Base-by-base conservation (phyloP, 495 filamentous ascomycete species). In the Extremus antarcticus region DNA sequence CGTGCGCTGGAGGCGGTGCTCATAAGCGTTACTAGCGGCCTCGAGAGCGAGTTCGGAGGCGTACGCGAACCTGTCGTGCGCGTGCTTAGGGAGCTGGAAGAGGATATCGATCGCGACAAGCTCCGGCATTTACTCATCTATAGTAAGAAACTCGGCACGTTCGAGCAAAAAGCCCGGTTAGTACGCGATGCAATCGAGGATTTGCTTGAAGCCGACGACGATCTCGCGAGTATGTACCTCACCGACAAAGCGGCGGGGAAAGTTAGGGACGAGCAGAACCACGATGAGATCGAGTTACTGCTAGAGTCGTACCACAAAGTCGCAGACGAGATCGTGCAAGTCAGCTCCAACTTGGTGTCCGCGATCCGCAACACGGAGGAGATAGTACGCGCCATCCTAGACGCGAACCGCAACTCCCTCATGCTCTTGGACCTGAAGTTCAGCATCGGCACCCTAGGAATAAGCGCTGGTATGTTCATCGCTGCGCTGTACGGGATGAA, bases 401-500 rank as follows among this genome's bases (percentile, higher is more conserved):
- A 98, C 67, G 90, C 88, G 39, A 98, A 98, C 67, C 94, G 92
- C 57, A 98, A 98, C 76, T 87, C 88, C 19, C 86, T 98, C 61
- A 98, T 98, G 94, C 80, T 97, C 19, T 82, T 98, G 32, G 94
- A 96, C 52, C 81, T 98, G 50, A 95, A 94, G 67, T 94, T 98
- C 73, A 91, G 85, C 64, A 91, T 98, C 55, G 87, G 88, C 39
- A 97, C 92, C 2, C 78, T 98, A 10, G 89, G 89, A 1, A 80
- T 98, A 25, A 90, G 87, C 53, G 85, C 88, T 61, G 92, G 92
- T 25, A 94, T 94, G 48, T 89, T 97, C 64, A 79, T 95, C 65
- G 92, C 92, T 24, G 89, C 88, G n/a, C 82, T 97, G 13, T 97
- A 97, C 74, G 92, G 92, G 61, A 96, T 96, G 90, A 98, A 98